Evolutionary conservation across 495 filamentous ascomycete genomes (phyloP), one percentile per base, ranked within the genome.

Genomic region (Cudoniella acicularis): DNA sequence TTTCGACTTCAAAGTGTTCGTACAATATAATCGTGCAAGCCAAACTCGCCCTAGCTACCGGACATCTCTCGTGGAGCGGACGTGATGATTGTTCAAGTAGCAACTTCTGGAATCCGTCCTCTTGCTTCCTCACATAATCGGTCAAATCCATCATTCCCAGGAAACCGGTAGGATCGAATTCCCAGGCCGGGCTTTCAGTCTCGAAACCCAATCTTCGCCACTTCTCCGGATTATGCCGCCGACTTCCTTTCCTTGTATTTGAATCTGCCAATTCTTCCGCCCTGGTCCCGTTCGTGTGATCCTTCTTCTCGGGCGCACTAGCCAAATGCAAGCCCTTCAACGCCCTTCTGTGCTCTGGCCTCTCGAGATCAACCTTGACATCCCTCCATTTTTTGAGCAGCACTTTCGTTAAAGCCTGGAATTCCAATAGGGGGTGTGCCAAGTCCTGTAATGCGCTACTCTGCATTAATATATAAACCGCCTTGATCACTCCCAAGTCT

Each of bases 131-230:
- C 49, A 96, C 89, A 70, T 89, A 99, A 71, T 98, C 92, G 6
- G 90, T 92, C 66, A 98, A 68, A 70, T 99, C 94, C 91, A 98
- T 96, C 86, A 99, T 90, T 20, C 95, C 94, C 43, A 99, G 72
- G 68, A 93, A 98, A 1, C 94, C 94, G 17, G 87, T 85, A 22
- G 83, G 78, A 1, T 91, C 85, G 71, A 99, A 98, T 64, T 98
- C 94, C 61, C 77, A 73, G 0, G 85, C 85, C 10, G 94, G 94
- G 57, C 80, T 89, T 68, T 98, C 95, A 0, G 90, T 87, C 71
- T 94, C 89, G 66, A 99, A 99, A 2, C 94, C 94, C 36, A 98
- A 71, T 43, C 93, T 78, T 56, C 92, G 78, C 94, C 94, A 98
- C 72, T 96, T 97, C 64, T 96, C 91, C 0, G 95, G 88, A 63